Evolutionary conservation across 768 basidiomycete genomes (phyloP).

Genomic region (Suillus occidentalis): DNA sequence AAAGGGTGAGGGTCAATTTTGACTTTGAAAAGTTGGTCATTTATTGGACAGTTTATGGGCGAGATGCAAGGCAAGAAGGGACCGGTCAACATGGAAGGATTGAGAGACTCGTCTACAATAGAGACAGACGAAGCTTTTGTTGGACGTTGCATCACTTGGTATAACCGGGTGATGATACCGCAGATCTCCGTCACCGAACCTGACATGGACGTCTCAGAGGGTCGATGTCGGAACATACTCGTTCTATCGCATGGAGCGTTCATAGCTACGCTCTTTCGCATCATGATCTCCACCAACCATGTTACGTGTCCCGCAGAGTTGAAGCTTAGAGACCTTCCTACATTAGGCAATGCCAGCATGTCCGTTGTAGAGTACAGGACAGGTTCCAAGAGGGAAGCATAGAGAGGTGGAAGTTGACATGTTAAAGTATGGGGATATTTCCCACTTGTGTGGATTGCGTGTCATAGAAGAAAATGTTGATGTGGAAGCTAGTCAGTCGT

Average conservation of each 20-base stretch:
- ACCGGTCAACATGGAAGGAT: conserved; percentile 13
- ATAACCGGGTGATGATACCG: conserved; percentile 47
- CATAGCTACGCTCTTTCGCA: conserved; percentile 53
- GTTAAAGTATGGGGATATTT: conserved; percentile 52
- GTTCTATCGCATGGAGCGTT: conserved; percentile 68
- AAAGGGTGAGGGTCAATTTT: conserved; percentile 51
- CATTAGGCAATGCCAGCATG: conserved; percentile 26
- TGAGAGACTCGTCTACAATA: conserved; percentile 19
- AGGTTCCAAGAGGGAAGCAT: conserved; percentile 28
- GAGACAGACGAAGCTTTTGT: conserved; percentile 38
- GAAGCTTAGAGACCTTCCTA: conserved; percentile 11
- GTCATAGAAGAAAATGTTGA: conserved; percentile 55
- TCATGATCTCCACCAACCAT: conserved; percentile 43
- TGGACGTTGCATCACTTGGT: conserved; percentile 60
- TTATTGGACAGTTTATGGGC: conserved; percentile 52
- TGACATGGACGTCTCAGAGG: conserved; percentile 25
- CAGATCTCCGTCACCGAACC: conserved; percentile 21
- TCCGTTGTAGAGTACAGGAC: conserved; percentile 14
- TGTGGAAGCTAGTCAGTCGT: conserved; percentile 16
- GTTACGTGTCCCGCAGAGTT: conserved; percentile 36
- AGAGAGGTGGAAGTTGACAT: conserved; percentile 36
- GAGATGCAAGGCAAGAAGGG: conserved; percentile 52
- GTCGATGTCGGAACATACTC: conserved; percentile 42
- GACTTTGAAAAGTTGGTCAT: not conserved
- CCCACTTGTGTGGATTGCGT: conserved; percentile 45